Conservation (phyloP, 2,329 filamentous ascomycete species). For the Diaporthe amygdali region DNA sequence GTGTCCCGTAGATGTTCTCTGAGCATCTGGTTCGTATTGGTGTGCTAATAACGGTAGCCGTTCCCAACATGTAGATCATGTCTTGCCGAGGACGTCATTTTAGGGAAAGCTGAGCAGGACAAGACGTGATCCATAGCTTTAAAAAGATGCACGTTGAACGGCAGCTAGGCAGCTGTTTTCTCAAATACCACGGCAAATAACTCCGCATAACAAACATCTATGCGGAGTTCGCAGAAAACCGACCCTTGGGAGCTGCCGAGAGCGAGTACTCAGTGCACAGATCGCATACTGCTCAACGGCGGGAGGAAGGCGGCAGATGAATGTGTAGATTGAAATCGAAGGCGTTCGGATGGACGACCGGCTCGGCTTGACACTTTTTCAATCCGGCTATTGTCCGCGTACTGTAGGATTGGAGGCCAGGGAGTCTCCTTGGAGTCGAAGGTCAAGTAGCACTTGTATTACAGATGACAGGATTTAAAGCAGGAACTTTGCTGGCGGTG, state of each 20-base stretch:
- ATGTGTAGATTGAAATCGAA: not conserved
- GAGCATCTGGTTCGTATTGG: not conserved
- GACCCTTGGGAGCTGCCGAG: not conserved
- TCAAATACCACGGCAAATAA: not conserved
- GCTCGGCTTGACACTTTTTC: not conserved
- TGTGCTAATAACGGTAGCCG: too few relatives aligned
- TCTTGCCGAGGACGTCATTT: not conserved
- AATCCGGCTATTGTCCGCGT: not conserved
- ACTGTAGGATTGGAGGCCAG: not conserved
- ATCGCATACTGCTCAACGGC: too few relatives aligned
- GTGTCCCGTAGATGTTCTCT: not conserved
- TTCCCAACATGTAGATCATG: not conserved
- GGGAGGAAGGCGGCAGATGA: not conserved
- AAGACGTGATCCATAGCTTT: not conserved
- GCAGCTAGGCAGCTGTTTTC: not conserved
- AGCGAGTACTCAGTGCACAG: too few relatives aligned
- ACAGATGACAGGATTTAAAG: not conserved
- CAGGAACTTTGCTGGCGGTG: not conserved
- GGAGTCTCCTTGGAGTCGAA: not conserved
- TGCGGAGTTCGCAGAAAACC: too few relatives aligned
- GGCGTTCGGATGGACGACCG: not conserved
- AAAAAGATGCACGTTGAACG: not conserved
- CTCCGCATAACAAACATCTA: not conserved
- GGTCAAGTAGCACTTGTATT: not conserved
- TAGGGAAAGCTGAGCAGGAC: not conserved